These are phyloP conservation scores for Moesziomyces globuligerus DNA, from an alignment of 1,284 basidiomycete genomes.

Conservation along the genomic window DNA sequence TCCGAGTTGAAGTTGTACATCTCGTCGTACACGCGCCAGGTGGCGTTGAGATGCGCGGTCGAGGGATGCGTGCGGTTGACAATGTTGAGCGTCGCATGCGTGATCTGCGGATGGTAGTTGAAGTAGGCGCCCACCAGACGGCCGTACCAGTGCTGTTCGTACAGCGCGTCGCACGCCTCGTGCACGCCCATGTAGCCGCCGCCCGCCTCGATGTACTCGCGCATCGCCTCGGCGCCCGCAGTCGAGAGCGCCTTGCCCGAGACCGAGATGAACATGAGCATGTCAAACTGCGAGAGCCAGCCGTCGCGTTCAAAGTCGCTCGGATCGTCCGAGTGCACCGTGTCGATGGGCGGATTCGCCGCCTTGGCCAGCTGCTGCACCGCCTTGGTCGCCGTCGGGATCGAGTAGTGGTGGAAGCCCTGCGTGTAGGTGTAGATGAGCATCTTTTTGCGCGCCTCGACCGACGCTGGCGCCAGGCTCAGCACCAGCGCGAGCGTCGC, in stretches of 20 bases:
- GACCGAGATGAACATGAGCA: conserved; percentile 55
- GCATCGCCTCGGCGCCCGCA: conserved; percentile 38
- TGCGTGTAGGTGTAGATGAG: conserved; percentile 53
- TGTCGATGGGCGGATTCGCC: conserved; percentile 36
- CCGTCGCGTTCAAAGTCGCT: conserved; percentile 41
- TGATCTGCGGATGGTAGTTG: conserved; percentile 53
- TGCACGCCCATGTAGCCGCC: conserved; percentile 60
- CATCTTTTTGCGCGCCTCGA: conserved; percentile 45
- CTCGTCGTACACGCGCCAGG: conserved; percentile 56
- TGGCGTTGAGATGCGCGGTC: conserved; percentile 37
- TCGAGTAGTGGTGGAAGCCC: conserved; percentile 54
- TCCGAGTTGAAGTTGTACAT: conserved; percentile 58
- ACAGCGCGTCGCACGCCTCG: conserved; percentile 54
- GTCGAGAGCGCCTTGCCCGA: conserved; percentile 49
- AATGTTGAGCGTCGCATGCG: conserved; percentile 38
- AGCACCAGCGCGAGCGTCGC: conserved; percentile 16
- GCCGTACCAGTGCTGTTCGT: conserved; percentile 54
- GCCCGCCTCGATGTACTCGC: conserved; percentile 55
- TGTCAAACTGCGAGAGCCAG: conserved; percentile 56
- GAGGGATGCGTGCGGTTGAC: conserved; percentile 52
- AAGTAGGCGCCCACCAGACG: conserved; percentile 55
- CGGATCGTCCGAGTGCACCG: conserved; percentile 43
- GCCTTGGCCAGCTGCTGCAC: conserved; percentile 46
- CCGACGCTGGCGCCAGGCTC: conserved; percentile 12
- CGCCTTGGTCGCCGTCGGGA: conserved; percentile 45